Conservation (phyloP, 805 yeast species). For the Metschnikowia lachancei region DNA sequence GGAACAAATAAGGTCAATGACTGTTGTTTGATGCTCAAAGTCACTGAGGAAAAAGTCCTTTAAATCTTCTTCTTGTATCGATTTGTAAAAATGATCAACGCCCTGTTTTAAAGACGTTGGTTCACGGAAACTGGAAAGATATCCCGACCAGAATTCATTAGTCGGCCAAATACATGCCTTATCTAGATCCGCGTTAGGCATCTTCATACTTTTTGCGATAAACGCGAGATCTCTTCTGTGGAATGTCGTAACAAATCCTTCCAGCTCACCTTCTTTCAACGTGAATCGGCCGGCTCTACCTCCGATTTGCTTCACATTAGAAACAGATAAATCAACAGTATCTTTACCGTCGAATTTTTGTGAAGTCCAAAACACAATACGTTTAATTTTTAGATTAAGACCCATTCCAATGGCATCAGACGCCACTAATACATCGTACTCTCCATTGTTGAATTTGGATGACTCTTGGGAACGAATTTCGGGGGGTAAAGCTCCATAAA, state of each 20-base stretch:
- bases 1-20: slow-evolving; percentile 45
- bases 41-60: slow-evolving; percentile 38
- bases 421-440: slow-evolving; percentile 81
- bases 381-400: slow-evolving; percentile 74
- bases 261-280: slow-evolving; percentile 33
- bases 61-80: slow-evolving; percentile 25
- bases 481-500: slow-evolving; percentile 95
- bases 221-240: slow-evolving; percentile 40
- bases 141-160: slow-evolving; percentile 61
- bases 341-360: slow-evolving; percentile 68
- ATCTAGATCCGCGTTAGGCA: slow-evolving; percentile 50
- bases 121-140: slow-evolving; percentile 59
- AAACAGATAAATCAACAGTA: slow-evolving; percentile 48
- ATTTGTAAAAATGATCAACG: slow-evolving; percentile 47
- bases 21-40: slow-evolving; percentile 35
- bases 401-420: slow-evolving; percentile 99
- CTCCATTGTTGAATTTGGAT: slow-evolving; percentile 69
- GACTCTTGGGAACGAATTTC: slow-evolving; percentile 90
- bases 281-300: slow-evolving; percentile 91
- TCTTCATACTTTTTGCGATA: slow-evolving; percentile 47
- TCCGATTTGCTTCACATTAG: slow-evolving; percentile 86
- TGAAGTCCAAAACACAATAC: slow-evolving; percentile 71
- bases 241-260: slow-evolving; percentile 55
- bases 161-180: slow-evolving; percentile 83
- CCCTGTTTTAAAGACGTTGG: slow-evolving; percentile 46